Evolutionary conservation across 2,329 filamentous ascomycete genomes (phyloP), one percentile per base, ranked within the genome.

Genomic region (Penicillium sp.): DNA sequence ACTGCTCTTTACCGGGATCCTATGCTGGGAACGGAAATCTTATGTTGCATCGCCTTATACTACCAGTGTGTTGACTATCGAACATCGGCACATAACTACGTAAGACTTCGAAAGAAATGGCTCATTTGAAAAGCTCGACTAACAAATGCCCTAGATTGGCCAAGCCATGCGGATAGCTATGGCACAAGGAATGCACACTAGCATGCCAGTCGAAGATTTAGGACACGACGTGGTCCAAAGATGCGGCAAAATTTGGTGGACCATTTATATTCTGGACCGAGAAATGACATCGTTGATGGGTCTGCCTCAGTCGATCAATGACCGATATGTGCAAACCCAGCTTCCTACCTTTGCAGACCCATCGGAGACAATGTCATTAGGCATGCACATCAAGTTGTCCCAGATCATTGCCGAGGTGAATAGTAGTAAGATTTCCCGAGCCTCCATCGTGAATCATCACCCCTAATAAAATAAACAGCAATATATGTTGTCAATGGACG

Each of bases 251-350:
- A 75, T 82, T 13, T 85, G 81, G 81, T 84, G 82, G 81, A 84
- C 82, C 0, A 76, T 83, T 0, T 83, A 83, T 44, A 76, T 84
- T 3, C 65, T 84, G 0, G 82, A 84, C 53, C 75, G 81, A 1
- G 78, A 83, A 61, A 82, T 83, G 73, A 81, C 81, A 1, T 81
- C 81, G 0, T 63, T 83, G 2, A 82, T 83, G 75, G 82, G 82
- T 0, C 64, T 82, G 0, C 82, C 82, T 0, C 77, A 79, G 39
- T 78, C 80, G 0, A 72, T 84, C 1, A 74, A 75, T 35, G 81
- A 84, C 39, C 77, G 82, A n/a, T 79, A 84, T 42, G 76, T 85
- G 0, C 74, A 78, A 8, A 77, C 79, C 0, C 72, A 74, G 6
- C 72, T 82, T 7, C 79, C 83, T 1, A 69, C 70, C 9, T 82